Base-by-base conservation (phyloP, 805 yeast genomes). In the Phaffomyces thermotolerans region DNA sequence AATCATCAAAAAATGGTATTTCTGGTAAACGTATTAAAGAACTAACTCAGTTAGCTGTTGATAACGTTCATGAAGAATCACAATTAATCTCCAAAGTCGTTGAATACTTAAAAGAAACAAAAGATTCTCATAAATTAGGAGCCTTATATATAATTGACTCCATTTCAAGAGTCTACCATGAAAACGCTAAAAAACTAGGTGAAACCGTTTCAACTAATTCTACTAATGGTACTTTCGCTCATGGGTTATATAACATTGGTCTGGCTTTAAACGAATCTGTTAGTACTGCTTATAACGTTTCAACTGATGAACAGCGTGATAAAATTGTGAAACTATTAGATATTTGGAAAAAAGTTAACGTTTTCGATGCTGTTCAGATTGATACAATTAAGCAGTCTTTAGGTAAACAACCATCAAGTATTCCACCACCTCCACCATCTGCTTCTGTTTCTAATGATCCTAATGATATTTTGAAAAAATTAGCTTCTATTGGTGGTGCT, bases 1-100 rank as follows among this genome's bases (percentile, higher is more conserved):
- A 60, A 50, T 70, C 75, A 6, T 66, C 84, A 54, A 83, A 81
- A 64, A 78, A 96, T 14, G 98, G 99, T 48, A 93, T 91, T 42
- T 89, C 97, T 25, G 98, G 98, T 36, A 80, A 95, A 44, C 88
- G 96, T 68, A 93, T 91, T 65, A 86, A 86, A 63, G 81, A 81
- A 58, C 70, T 90, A 59, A 85, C 91, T 37, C 84, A 85, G 45
- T 62, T 85, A 49, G 95, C 96, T 45, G 71, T 81, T 48, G 75
- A 75, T 52, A 77, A 88, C 62, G 83, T 84, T 44, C 64, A 59
- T 47, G 68, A 62, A 49, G 82, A 78, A 58, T 69, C 82, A 23
- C 70, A 72, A 48, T 63, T 85, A 42, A 72, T 82, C 39, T 73
- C 78, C 39, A 69, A 72, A 49, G 70, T 86, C 52, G 75, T 75